phyloP scores from a whole-genome alignment of 2,329 filamentous ascomycete species.

The Endoconidiophora laricicola region DNA sequence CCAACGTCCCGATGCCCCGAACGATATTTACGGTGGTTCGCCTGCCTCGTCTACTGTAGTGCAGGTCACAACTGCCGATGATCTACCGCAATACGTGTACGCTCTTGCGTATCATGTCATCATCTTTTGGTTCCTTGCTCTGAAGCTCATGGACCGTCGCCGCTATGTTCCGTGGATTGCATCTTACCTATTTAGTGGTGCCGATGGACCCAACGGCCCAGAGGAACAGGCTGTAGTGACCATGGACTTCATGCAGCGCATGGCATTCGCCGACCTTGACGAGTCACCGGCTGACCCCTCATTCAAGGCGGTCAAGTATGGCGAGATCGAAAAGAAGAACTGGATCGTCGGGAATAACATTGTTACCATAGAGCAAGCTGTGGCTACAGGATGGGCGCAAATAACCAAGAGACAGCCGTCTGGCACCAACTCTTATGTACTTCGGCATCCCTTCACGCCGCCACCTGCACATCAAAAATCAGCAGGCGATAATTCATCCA shows the following conservation, averaged over 20 bases:
- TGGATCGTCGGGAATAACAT: constrained; percentile 63
- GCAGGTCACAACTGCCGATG: constrained; percentile 20
- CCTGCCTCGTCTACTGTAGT: constrained; percentile 12
- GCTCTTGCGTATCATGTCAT: constrained; percentile 89
- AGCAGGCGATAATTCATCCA: constrained; percentile 29
- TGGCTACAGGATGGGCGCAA: constrained; percentile 48
- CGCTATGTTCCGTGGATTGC: constrained; percentile 83
- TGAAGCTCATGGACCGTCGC: constrained; percentile 69
- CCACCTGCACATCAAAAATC: constrained; percentile 38
- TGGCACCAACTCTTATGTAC: constrained; percentile 42
- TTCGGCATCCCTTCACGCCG: constrained; percentile 42
- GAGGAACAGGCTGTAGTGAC: constrained; percentile 91
- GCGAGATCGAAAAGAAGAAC: constrained; percentile 47
- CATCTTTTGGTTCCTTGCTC: constrained; percentile 86
- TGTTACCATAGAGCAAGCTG: constrained; percentile 56
- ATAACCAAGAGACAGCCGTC: constrained; percentile 57
- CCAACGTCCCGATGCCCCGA: constrained; percentile 18
- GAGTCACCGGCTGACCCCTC: constrained; percentile 51
- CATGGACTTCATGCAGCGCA: constrained; percentile 85
- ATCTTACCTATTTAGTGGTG: constrained; percentile 67
- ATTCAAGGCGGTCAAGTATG: constrained; percentile 49
- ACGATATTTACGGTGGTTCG: constrained; percentile 7
- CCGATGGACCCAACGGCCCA: constrained; percentile 50
- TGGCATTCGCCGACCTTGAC: constrained; percentile 70
- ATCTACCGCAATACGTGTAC: constrained; percentile 85